Evolutionary conservation across 257 asterid species (phyloP).

Genomic region (Verbena officinalis): DNA sequence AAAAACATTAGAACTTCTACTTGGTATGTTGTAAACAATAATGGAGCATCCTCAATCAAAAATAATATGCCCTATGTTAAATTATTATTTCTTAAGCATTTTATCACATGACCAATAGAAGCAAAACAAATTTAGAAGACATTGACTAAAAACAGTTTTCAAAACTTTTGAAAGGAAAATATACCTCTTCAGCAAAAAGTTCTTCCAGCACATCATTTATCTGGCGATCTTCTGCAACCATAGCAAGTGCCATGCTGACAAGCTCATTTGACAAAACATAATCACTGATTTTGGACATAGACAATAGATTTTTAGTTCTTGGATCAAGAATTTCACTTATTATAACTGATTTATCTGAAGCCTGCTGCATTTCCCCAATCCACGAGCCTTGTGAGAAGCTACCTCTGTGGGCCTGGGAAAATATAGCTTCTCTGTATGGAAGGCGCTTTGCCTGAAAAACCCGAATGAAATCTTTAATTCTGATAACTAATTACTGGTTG

Average conservation of each 20-base stretch:
- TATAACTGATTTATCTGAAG: conserved; percentile 84
- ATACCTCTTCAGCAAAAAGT: conserved; percentile 94
- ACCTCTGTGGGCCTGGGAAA: conserved; percentile 60
- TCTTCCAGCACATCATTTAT: conserved; percentile 85
- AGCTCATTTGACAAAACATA: conserved; percentile 90
- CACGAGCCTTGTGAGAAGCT: conserved; percentile 89
- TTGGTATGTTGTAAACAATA: neutral
- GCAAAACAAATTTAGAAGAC: too few species aligned
- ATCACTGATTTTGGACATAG: conserved; percentile 91
- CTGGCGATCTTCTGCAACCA: conserved; percentile 97
- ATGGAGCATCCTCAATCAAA: neutral
- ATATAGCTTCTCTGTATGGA: conserved; percentile 73
- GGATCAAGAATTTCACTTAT: conserved; percentile 96
- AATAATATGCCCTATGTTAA: neutral
- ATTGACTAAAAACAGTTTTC: too few species aligned
- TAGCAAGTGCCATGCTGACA: conserved; percentile 93
- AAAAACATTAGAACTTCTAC: neutral
- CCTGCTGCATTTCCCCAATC: conserved; percentile 98
- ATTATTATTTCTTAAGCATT: neutral
- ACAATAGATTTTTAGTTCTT: conserved; percentile 79
- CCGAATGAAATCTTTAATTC: conserved; percentile 20
- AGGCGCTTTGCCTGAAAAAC: conserved; percentile 89
- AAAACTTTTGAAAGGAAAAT: neutral
- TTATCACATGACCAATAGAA: neutral
- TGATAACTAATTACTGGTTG: neutral